These are phyloP conservation scores for Adenanthera pavonina DNA, from an alignment of 306 rosid genomes.

Conservation along the genomic window DNA sequence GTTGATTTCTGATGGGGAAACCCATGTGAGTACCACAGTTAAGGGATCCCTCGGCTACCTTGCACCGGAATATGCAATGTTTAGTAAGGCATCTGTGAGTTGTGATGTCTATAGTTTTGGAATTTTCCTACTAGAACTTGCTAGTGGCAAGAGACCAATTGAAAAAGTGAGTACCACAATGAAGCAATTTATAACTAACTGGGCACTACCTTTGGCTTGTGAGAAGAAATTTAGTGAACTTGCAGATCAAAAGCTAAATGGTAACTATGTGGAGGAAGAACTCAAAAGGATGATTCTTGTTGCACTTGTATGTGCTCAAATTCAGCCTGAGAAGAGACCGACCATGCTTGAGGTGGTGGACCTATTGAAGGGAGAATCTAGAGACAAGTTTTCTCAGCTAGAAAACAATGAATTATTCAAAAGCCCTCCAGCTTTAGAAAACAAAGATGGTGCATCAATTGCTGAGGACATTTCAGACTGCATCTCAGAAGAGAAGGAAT, in stretches of 20 bases:
- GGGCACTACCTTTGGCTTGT: constrained; percentile 86
- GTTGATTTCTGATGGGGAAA: constrained; percentile 88
- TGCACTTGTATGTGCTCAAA: constrained; percentile 72
- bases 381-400: constrained; percentile 63
- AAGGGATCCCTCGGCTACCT: constrained; percentile 95
- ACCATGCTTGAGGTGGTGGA: constrained; percentile 84
- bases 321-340: constrained; percentile 79
- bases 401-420: constrained; percentile 72
- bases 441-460: constrained; percentile 44
- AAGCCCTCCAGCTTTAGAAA: constrained; percentile 41
- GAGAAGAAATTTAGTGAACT: constrained; percentile 70
- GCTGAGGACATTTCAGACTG: constrained; percentile 74
- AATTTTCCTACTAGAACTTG: constrained; percentile 87
- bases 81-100: constrained; percentile 79
- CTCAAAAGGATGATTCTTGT: constrained; percentile 71
- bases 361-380: constrained; percentile 74
- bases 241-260: constrained; percentile 83
- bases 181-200: constrained; percentile 70
- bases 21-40: constrained; percentile 84
- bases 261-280: constrained; percentile 74
- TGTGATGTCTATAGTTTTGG: constrained; percentile 94
- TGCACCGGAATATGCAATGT: constrained; percentile 90
- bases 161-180: constrained; percentile 52
- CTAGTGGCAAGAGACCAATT: constrained; percentile 83
- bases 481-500: constrained; percentile 68